Percentiles rank a stretch among this genome's conserved stretches.
phyloP scores from a whole-genome alignment of 1,284 basidiomycete species.

The Puccinia coronata region DNA sequence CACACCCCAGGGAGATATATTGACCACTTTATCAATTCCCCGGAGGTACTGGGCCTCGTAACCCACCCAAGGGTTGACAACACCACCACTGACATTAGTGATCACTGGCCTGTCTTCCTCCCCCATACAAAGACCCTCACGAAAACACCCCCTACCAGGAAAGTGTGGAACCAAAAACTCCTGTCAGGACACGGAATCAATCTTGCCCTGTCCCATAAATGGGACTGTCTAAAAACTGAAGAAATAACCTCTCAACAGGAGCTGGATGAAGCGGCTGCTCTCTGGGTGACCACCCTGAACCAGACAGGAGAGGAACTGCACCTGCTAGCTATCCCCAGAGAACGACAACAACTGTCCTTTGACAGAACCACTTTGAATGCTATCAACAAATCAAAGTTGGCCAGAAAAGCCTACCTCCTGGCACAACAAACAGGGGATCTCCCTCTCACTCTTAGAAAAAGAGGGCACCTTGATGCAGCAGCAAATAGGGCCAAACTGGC shows the following conservation, averaged over 20 bases:
- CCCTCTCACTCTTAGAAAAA: no score
- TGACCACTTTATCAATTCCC: background rate
- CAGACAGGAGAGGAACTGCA: background rate
- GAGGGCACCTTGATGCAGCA: background rate
- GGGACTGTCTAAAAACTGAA: background rate
- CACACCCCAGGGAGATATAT: background rate
- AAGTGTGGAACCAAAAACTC: conserved; percentile 7
- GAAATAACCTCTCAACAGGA: no score
- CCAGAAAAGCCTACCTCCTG: background rate
- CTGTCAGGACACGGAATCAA: background rate
- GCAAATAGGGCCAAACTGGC: background rate
- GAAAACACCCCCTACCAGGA: no score
- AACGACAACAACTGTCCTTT: background rate
- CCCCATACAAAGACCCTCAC: background rate
- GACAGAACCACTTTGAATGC: background rate
- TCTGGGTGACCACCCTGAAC: background rate
- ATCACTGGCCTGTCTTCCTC: background rate
- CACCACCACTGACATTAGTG: background rate
- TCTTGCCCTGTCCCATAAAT: background rate
- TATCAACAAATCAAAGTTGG: background rate
- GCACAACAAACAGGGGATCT: background rate
- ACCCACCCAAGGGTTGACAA: background rate
- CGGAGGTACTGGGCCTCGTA: no score
- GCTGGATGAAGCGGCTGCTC: background rate
- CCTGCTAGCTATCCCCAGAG: background rate